Evolutionary conservation across 78 protist species (phyloP).

Genomic region (Planoprotostelium fungivorum): DNA sequence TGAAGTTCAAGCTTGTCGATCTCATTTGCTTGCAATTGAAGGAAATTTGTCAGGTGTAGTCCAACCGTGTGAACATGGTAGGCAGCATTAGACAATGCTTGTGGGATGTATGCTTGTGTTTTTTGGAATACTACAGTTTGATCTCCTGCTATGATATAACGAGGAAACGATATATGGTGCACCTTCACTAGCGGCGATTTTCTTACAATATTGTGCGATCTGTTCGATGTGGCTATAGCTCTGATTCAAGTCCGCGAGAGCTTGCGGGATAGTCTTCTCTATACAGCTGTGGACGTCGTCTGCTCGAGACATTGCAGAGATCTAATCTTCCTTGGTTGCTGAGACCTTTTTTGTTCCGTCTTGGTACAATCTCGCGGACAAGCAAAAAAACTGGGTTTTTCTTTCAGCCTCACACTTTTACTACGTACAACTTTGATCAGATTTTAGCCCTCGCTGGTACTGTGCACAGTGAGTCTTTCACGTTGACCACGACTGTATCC

Average conservation of each 20-base stretch:
- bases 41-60: not conserved
- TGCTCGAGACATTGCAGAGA: not conserved
- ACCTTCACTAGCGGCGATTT: not conserved
- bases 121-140: not conserved
- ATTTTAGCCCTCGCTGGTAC: too few species aligned
- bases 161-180: not conserved
- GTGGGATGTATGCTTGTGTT: not conserved
- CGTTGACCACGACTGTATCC: not conserved
- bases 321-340: too few species aligned
- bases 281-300: not conserved
- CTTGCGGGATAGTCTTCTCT: not conserved
- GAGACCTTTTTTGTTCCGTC: too few species aligned
- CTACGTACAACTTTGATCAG: too few species aligned
- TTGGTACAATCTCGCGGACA: too few species aligned
- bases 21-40: conserved; percentile 8
- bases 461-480: not conserved
- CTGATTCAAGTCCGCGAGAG: not conserved
- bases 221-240: not conserved
- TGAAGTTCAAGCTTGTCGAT: conserved; percentile 3
- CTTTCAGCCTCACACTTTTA: too few species aligned
- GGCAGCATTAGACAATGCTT: conserved; percentile 1
- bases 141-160: not conserved
- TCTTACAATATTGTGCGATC: not conserved
- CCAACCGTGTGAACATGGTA: conserved; percentile 14
- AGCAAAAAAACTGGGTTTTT: too few species aligned